A percentile compares a stretch with the other conserved stretches of the same genome.
Conservation (phyloP, 306 rosid genomes). For the Delonix regia region DNA sequence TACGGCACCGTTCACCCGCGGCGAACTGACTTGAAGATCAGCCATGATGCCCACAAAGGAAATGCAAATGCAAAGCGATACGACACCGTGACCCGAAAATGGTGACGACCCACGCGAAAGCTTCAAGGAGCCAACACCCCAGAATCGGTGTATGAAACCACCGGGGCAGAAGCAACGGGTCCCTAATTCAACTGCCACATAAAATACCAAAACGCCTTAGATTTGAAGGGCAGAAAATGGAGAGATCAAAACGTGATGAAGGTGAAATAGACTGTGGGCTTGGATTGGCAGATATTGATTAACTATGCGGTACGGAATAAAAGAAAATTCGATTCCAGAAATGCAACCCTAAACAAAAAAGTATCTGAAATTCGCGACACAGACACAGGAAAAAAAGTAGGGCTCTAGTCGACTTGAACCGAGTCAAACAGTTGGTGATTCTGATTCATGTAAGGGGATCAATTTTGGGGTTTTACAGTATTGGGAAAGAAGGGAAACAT, state of each 20-base stretch:
- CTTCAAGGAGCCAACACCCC: constrained; percentile 4
- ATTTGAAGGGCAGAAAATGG: not conserved
- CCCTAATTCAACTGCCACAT: constrained; percentile 4
- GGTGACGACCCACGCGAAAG: not conserved
- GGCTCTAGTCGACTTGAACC: not conserved
- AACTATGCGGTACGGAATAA: not conserved
- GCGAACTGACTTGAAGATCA: constrained; percentile 45
- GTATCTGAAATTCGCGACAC: not conserved
- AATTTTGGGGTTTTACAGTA: not conserved
- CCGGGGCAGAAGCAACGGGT: not conserved
- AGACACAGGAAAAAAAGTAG: not conserved
- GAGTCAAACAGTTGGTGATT: constrained; percentile 14
- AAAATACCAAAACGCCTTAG: not conserved
- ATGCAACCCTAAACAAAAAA: constrained; percentile 1
- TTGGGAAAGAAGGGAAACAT: not conserved
- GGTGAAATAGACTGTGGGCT: not conserved
- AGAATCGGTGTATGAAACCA: constrained; percentile 3
- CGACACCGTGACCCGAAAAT: not conserved
- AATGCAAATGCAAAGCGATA: not conserved
- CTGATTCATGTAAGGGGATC: not conserved
- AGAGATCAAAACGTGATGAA: not conserved
- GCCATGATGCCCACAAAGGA: constrained; percentile 39
- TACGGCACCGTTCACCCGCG: constrained; percentile 39
- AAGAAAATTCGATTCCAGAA: constrained; percentile 10
- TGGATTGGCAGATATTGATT: constrained; percentile 1